A percentile compares a stretch with the other conserved stretches of the same genome.
Evolutionary conservation across 257 asterid species (phyloP).

Genomic region (Buddleja alternifolia): DNA sequence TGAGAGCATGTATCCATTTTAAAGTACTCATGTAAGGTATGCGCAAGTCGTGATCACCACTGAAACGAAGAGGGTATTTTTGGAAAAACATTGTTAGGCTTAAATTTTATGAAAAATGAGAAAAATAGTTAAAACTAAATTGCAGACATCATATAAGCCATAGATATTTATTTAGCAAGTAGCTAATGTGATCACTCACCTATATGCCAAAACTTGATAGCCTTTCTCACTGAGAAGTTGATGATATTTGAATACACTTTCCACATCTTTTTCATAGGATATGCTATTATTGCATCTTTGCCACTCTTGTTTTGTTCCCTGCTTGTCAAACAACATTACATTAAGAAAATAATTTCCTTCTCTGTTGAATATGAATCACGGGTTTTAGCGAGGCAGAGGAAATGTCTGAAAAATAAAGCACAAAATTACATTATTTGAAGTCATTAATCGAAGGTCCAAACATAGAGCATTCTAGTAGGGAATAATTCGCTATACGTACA

Average conservation of each 20-base stretch:
- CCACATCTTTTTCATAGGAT: constrained; percentile 17
- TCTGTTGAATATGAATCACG: no score
- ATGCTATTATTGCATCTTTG: constrained; percentile 38
- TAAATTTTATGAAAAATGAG: not conserved
- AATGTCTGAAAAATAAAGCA: no score
- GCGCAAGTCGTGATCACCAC: constrained; percentile 56
- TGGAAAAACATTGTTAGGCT: not conserved
- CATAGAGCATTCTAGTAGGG: no score
- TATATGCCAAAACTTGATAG: constrained; percentile 49
- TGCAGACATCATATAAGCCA: no score
- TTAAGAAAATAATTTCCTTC: no score
- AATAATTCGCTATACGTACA: no score
- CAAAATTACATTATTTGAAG: no score
- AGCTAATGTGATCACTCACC: constrained; percentile 38
- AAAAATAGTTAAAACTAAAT: no score
- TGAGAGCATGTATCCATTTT: constrained; percentile 42
- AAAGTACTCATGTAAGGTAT: constrained; percentile 44
- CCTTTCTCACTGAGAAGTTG: constrained; percentile 37
- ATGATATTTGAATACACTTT: constrained; percentile 31
- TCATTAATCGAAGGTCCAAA: no score
- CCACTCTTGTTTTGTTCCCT: constrained; percentile 46
- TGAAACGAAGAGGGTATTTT: constrained; percentile 10
- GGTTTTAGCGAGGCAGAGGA: no score
- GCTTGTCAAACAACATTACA: not conserved
- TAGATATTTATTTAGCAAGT: no score